phyloP scores from a whole-genome alignment of 2,329 filamentous ascomycete species.

The Chalaropsis ovoidea region DNA sequence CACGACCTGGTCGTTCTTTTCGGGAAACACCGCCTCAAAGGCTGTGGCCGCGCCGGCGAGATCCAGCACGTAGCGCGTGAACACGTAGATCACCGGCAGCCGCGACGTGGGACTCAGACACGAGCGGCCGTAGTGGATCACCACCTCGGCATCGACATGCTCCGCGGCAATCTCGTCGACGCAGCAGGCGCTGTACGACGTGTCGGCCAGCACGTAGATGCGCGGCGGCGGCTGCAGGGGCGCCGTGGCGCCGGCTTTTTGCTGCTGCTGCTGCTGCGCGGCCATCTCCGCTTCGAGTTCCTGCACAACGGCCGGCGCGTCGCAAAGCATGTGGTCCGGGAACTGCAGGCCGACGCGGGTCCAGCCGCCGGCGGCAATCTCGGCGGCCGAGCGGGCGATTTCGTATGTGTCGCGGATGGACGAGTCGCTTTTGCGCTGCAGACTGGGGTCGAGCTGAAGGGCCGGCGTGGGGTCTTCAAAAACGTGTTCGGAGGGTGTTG shows the following conservation, averaged over 20 bases:
- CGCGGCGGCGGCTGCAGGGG: constrained; percentile 30
- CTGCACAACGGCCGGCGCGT: constrained; percentile 71
- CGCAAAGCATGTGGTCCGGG: constrained; percentile 80
- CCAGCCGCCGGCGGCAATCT: constrained; percentile 65
- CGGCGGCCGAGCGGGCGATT: constrained; percentile 63
- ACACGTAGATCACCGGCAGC: constrained; percentile 82
- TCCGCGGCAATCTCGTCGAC: constrained; percentile 95
- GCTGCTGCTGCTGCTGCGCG: not conserved
- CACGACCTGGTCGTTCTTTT: constrained; percentile 49
- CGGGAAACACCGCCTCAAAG: constrained; percentile 60
- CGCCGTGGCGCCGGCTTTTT: not conserved
- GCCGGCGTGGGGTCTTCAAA: constrained; percentile 43
- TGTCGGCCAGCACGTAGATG: constrained; percentile 84
- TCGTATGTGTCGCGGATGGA: constrained; percentile 66
- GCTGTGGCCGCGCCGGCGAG: constrained; percentile 45
- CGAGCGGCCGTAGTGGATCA: constrained; percentile 87
- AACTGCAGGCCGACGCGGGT: constrained; percentile 83
- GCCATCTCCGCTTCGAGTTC: constrained; percentile 33
- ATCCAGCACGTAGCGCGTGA: constrained; percentile 63
- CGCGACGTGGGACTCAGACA: constrained; percentile 84
- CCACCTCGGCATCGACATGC: constrained; percentile 79
- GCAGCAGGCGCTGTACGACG: constrained; percentile 93
- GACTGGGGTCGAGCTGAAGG: constrained; percentile 31
- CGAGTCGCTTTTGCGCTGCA: constrained; percentile 43
- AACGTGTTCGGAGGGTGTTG: constrained; percentile 51